Conservation (phyloP, 768 basidiomycete genomes). For the Chlorophyllum brunneum region DNA sequence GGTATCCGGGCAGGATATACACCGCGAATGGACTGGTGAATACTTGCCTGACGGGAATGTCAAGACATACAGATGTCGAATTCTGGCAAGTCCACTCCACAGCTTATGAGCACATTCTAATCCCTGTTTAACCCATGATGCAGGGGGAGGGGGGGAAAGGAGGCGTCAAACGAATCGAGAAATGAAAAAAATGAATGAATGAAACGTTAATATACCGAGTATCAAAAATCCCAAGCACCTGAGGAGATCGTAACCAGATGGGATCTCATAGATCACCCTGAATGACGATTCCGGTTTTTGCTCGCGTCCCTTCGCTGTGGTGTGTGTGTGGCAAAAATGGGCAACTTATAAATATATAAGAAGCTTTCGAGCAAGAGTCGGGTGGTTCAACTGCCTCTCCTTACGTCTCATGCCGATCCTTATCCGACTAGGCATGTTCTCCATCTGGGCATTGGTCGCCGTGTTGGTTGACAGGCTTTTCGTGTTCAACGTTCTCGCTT, state of each 20-base stretch:
- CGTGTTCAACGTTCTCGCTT: not conserved
- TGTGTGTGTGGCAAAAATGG: slow-evolving; percentile 2
- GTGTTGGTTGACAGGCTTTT: not conserved
- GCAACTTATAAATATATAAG: slow-evolving; percentile 15
- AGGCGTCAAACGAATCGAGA: not conserved
- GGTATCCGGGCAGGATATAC: no score
- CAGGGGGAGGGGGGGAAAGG: no score
- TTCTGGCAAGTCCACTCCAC: no score
- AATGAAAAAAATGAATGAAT: not conserved
- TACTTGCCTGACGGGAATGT: no score
- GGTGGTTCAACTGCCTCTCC: not conserved
- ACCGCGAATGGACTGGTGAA: no score
- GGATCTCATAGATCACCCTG: not conserved
- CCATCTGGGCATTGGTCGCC: slow-evolving; percentile 8
- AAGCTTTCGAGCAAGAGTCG: not conserved
- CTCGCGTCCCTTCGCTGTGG: not conserved
- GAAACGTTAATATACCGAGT: not conserved
- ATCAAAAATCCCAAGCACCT: not conserved
- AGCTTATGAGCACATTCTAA: no score
- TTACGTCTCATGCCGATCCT: slow-evolving; percentile 13
- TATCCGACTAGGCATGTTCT: slow-evolving; percentile 4
- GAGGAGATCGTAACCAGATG: not conserved
- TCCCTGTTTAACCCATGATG: no score
- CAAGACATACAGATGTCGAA: no score
- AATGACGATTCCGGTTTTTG: slow-evolving; percentile 5